Conservation (phyloP, 2,329 filamentous ascomycete genomes). For the Xylariales sp. region DNA sequence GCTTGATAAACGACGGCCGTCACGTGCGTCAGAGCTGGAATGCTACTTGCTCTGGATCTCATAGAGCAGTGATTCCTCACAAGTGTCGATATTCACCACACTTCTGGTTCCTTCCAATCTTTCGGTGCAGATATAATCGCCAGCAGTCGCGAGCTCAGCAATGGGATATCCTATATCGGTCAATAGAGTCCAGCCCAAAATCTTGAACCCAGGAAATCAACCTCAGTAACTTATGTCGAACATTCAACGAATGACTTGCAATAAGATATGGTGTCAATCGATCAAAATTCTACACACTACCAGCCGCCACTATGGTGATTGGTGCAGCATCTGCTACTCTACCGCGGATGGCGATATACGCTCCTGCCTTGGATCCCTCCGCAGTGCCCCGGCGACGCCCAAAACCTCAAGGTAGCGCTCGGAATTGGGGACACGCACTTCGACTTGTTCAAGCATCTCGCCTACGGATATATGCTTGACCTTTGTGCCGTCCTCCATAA, state of each 20-base stretch:
- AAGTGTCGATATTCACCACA: conserved; percentile 23
- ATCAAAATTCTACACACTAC: too few species aligned
- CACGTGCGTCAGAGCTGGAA: conserved; percentile 39
- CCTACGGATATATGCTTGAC: conserved; percentile 18
- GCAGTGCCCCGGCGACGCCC: conserved; percentile 31
- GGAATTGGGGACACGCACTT: conserved; percentile 10
- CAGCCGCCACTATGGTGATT: conserved; percentile 39
- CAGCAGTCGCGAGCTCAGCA: conserved; percentile 5
- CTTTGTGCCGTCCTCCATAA: conserved; percentile 18
- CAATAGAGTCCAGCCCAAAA: neutral
- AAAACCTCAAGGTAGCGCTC: conserved; percentile 39
- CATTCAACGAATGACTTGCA: too few species aligned
- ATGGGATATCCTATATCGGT: conserved; percentile 22
- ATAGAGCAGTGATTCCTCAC: conserved; percentile 36
- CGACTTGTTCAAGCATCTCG: conserved; percentile 15
- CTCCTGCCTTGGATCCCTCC: too few species aligned
- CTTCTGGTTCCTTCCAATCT: conserved; percentile 17
- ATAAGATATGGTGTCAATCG: conserved; percentile 13
- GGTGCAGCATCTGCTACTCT: conserved; percentile 35
- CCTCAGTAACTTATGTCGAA: conserved; percentile 36
- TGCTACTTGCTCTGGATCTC: conserved; percentile 41
- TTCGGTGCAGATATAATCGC: conserved; percentile 13
- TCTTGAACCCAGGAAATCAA: conserved; percentile 41
- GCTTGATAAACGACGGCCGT: conserved; percentile 29
- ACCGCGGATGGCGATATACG: conserved; percentile 34